Evolutionary conservation across 2,329 filamentous ascomycete genomes (phyloP), one percentile per base, ranked within the genome.

Genomic region (Colletotrichum sp.): DNA sequence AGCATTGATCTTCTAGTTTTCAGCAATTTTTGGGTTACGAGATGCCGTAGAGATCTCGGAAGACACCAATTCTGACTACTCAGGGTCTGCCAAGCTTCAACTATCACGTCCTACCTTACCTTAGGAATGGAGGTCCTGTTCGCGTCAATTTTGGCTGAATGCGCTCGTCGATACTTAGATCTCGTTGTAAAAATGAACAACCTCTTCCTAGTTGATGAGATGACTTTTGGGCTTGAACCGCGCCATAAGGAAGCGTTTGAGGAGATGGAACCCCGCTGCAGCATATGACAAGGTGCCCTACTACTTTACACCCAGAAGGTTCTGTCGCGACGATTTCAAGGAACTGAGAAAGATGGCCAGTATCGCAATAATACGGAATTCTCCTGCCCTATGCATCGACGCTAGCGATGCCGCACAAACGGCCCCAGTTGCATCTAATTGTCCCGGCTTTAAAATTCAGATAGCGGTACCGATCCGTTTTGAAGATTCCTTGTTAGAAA

Each of bases 1-100:
- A 38, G 36, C 36, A 18, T 18, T 18, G 8, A 18, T n/a, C 8
- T 18, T n/a, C 9, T n/a, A 6, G 8, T 9, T 43, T 10, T n/a
- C 18, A n/a, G 18, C 18, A 9, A 0, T 1, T 12, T n/a, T 43
- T 6, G 5, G 8, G 18, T n/a, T 43, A 43, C 0, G 0, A n/a
- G 9, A 43, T n/a, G 8, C 18, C 9, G 16, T 6, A 43, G 8
- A 43, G 36, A 18, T 10, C 8, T 43, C 18, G 3, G 8, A 43
- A n/a, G 9, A 18, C 5, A 12, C 9, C 18, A 0, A 10, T n/a
- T 10, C 9, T 10, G 38, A 18, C 8, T n/a, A n/a, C 9, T 10
- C 16, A 8, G 9, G 5, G 5, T 12, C 8, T n/a, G 18, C 8
- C 18, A n/a, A 12, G 18, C 38, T n/a, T 0, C 18, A 12, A 6